Evolutionary conservation across 345 rosid species (phyloP), one percentile per base, ranked within the genome.

Genomic region (Ceriops tagal): DNA sequence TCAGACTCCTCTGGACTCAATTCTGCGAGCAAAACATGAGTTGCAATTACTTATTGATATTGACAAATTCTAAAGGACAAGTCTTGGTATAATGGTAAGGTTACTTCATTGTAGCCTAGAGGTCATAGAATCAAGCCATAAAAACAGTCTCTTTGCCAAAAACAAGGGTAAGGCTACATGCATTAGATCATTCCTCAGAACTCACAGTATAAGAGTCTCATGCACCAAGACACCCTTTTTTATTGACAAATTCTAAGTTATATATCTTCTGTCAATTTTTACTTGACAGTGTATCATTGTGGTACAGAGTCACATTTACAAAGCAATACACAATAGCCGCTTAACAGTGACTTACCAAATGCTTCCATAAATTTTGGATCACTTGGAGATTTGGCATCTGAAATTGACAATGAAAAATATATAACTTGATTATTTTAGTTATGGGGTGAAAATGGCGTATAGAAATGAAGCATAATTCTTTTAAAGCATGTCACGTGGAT

Each of bases 1-100:
- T 95, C 99, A 10, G 96, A 91, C 79, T 95, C 96, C 87, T 95
- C 99, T 30, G 88, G 84, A 77, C 96, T 91, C 78, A 95, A 67
- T 80, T 95, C 99, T 95, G 87, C 82, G 69, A 73, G 43, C 7
- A 5, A 69, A 74, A 55, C 6, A 65, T 46, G 61, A 46, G 71
- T 43, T 49, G 7, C 5, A 47, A 24, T 67, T 59, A 73, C 61
- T 39, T 11, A 13, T 43, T 1, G 4, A 8, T 22, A 24, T 56
- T 27, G 31, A 21, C 30, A 24, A 5, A 56, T 24, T 16, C 28
- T 56, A 7, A 56, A 43, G 49, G 19, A 43, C 18, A 15, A 43
- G 49, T 43, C 47, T 39, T 39, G 6, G 13, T 37, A 8, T 39
- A 39, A 39, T 39, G 16, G 47, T 39, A 39, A 11, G 47, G 13